Evolutionary conservation across 1,284 basidiomycete genomes (phyloP).

Genomic region (Porodaedalea pini): DNA sequence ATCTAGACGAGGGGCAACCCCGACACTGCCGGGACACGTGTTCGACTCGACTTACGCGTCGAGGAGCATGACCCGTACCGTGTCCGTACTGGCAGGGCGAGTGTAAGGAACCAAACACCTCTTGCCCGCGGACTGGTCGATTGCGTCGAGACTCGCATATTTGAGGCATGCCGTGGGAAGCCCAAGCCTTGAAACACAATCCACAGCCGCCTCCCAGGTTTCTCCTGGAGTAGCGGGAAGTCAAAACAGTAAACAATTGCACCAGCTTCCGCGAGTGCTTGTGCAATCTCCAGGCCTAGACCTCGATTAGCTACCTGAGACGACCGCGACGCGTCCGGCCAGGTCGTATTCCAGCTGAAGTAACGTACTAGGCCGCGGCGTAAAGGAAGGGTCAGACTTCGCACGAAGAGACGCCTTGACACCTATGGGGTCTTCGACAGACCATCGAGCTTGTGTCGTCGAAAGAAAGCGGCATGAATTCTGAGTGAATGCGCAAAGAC

Average conservation of each 20-base stretch:
- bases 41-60: too few relatives aligned
- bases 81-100: too few relatives aligned
- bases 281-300: constrained; percentile 79
- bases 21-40: too few relatives aligned
- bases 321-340: constrained; percentile 67
- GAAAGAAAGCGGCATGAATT: neutral
- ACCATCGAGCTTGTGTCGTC: neutral
- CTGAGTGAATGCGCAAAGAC: neutral
- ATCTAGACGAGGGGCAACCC: too few relatives aligned
- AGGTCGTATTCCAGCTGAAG: constrained; percentile 73
- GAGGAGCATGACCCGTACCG: too few relatives aligned
- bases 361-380: constrained; percentile 44
- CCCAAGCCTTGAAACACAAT: constrained; percentile 46
- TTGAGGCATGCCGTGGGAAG: constrained; percentile 48
- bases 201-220: constrained; percentile 59
- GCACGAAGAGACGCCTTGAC: constrained; percentile 55
- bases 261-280: constrained; percentile 73
- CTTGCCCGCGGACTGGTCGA: constrained; percentile 58
- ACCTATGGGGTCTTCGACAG: constrained; percentile 52
- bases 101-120: too few relatives aligned
- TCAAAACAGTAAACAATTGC: constrained; percentile 79
- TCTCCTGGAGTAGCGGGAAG: constrained; percentile 60
- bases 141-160: constrained; percentile 65
- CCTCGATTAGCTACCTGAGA: constrained; percentile 80
- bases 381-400: constrained; percentile 32